Conservation (phyloP, 139 green algal species). For the Chlorella sp. region DNA sequence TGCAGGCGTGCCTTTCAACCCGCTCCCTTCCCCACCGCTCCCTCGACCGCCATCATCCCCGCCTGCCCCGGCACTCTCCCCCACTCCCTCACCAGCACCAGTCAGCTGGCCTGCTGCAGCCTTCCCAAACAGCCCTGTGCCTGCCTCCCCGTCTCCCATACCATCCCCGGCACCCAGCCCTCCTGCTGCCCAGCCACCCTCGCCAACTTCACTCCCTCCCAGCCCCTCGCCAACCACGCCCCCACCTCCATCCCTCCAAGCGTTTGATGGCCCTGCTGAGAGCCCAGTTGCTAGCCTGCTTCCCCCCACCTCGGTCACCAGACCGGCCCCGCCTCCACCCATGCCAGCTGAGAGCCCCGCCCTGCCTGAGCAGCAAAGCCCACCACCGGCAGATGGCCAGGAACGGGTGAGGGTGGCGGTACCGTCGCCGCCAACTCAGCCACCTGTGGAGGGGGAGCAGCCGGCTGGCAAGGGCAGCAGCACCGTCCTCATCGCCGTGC, state of each 20-base stretch:
- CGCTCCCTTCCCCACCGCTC: not conserved
- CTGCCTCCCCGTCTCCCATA: not conserved
- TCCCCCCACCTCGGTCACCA: no score
- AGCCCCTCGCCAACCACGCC: not conserved
- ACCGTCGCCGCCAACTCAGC: not conserved
- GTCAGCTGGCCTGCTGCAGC: not conserved
- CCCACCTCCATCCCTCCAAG: not conserved
- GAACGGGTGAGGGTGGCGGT: not conserved
- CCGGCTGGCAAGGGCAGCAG: no score
- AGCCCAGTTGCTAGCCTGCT: not conserved
- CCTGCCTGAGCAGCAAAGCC: not conserved
- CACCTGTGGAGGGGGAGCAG: not conserved
- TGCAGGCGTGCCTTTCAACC: not conserved
- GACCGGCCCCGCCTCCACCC: not conserved
- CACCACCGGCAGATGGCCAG: not conserved
- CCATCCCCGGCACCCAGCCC: not conserved
- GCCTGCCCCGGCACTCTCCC: not conserved
- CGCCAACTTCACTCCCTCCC: not conserved
- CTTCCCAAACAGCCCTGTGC: not conserved
- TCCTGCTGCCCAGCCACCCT: not conserved
- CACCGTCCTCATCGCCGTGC: not conserved
- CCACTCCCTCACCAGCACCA: not conserved
- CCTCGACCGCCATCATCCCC: not conserved
- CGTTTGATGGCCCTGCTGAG: conserved; percentile 9
- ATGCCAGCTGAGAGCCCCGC: not conserved